These are phyloP conservation scores for Paramecium sonneborni DNA, from an alignment of 73 alveolate genomes.

Conservation along the genomic window DNA sequence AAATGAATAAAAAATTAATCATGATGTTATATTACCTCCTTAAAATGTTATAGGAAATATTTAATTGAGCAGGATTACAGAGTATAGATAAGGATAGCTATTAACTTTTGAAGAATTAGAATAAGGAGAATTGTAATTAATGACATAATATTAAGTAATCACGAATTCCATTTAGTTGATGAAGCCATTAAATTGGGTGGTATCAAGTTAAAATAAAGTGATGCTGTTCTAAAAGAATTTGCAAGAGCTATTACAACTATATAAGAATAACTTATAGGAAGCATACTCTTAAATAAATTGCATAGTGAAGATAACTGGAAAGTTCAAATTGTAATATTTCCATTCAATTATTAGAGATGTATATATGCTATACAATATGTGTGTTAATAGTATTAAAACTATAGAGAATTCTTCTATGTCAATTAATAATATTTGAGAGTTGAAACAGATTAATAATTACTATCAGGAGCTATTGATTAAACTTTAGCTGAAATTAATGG, in stretches of 20 bases:
- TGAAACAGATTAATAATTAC: slow-evolving; percentile 6
- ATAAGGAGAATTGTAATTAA: slow-evolving; percentile 28
- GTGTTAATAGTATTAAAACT: neutral
- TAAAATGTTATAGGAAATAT: neutral
- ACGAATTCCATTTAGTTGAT: slow-evolving; percentile 48
- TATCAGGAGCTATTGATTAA: slow-evolving; percentile 1
- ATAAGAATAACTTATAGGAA: slow-evolving; percentile 39
- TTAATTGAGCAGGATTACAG: neutral
- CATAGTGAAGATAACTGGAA: slow-evolving; percentile 55
- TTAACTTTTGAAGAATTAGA: slow-evolving; percentile 39
- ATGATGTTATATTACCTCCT: slow-evolving; percentile 1
- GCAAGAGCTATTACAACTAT: neutral
- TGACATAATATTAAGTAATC: neutral
- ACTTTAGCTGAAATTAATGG: neutral
- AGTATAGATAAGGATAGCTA: neutral
- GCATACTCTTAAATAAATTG: slow-evolving; percentile 42
- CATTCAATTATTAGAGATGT: slow-evolving; percentile 20
- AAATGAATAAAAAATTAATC: neutral
- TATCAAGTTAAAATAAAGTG: neutral
- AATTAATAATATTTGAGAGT: slow-evolving; percentile 26
- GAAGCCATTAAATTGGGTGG: slow-evolving; percentile 55
- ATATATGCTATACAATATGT: slow-evolving; percentile 3
- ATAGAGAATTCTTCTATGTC: slow-evolving; percentile 38
- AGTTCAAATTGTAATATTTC: neutral
- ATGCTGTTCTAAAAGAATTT: slow-evolving; percentile 6